A percentile compares a stretch with the other conserved stretches of the same genome.
Evolutionary conservation across 805 yeast genomes (phyloP).

Genomic region (Allodekkera sacchari): DNA sequence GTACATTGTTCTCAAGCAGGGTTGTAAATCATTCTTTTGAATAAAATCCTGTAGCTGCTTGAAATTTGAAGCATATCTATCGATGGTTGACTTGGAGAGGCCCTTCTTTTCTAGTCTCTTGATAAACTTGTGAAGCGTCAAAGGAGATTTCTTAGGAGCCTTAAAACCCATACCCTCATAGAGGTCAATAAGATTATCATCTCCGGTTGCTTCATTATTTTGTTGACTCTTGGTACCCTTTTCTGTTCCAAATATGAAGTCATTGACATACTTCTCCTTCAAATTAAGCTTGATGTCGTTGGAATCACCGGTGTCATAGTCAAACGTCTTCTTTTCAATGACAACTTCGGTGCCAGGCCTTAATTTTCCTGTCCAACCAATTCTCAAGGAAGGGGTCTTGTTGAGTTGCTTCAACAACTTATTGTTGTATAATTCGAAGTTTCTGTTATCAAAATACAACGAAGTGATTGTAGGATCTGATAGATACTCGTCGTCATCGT

Average conservation of each 20-base stretch:
- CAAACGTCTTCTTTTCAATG: slow-evolving; percentile 72
- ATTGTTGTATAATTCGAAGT: slow-evolving; percentile 79
- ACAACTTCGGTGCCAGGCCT: slow-evolving; percentile 68
- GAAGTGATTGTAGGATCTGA: slow-evolving; percentile 81
- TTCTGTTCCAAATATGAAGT: slow-evolving; percentile 38
- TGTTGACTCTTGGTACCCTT: slow-evolving; percentile 2
- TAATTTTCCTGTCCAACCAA: slow-evolving; percentile 87
- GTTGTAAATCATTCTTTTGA: slow-evolving; percentile 60
- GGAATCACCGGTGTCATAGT: slow-evolving; percentile 36
- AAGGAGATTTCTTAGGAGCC: slow-evolving; percentile 5
- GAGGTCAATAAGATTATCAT: slow-evolving; percentile 4
- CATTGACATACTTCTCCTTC: slow-evolving; percentile 76
- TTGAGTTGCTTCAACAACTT: slow-evolving; percentile 60
- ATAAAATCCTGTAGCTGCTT: slow-evolving; percentile 57
- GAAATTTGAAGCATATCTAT: slow-evolving; percentile 45
- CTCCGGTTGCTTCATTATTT: neutral
- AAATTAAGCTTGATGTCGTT: slow-evolving; percentile 56
- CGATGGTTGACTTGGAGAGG: slow-evolving; percentile 42
- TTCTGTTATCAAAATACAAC: slow-evolving; percentile 76
- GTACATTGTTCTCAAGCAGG: slow-evolving; percentile 77
- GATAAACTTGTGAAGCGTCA: slow-evolving; percentile 37
- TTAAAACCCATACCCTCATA: slow-evolving; percentile 6
- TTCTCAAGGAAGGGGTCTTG: slow-evolving; percentile 65
- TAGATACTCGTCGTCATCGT: slow-evolving; percentile 40
- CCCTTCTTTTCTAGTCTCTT: slow-evolving; percentile 58